phyloP scores from a whole-genome alignment of 108 stramenopile genomes.

The Schizochytrium sp. region DNA sequence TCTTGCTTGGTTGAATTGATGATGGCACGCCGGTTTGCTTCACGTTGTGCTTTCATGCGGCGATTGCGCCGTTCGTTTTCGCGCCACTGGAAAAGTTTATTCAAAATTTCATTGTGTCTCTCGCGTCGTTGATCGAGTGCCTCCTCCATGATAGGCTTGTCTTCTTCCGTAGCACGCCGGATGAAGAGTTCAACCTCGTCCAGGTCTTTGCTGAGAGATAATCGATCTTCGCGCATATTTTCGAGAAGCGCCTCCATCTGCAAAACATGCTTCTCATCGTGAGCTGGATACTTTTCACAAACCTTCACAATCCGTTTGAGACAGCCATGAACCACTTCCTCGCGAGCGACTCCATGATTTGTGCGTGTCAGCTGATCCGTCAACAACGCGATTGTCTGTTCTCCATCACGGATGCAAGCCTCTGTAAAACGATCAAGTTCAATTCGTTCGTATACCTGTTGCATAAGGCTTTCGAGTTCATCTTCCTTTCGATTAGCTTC shows the following conservation, averaged over 20 bases:
- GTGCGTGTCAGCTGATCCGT: background rate
- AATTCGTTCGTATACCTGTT: constrained; percentile 54
- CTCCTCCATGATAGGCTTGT: background rate
- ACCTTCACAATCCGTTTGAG: background rate
- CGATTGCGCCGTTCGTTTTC: background rate
- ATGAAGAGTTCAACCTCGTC: constrained; percentile 8
- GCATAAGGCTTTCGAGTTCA: constrained; percentile 54
- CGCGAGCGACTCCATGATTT: background rate
- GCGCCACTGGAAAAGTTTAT: constrained; percentile 37
- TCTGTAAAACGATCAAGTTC: constrained; percentile 23
- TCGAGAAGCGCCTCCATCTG: background rate
- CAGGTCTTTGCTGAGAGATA: constrained; percentile 36
- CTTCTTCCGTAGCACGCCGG: background rate
- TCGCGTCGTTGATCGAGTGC: constrained; percentile 10
- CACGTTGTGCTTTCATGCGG: background rate
- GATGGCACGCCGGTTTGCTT: constrained; percentile 13
- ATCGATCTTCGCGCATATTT: constrained; percentile 43
- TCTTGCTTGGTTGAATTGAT: constrained; percentile 5
- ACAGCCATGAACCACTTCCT: background rate
- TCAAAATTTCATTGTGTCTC: background rate
- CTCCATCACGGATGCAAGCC: background rate
- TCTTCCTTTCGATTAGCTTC: constrained; percentile 25
- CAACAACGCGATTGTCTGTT: background rate
- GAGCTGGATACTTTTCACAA: constrained; percentile 41
- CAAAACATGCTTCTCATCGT: constrained; percentile 40